Evolutionary conservation across 2,329 filamentous ascomycete genomes (phyloP).

Genomic region (Penicillium sp.): DNA sequence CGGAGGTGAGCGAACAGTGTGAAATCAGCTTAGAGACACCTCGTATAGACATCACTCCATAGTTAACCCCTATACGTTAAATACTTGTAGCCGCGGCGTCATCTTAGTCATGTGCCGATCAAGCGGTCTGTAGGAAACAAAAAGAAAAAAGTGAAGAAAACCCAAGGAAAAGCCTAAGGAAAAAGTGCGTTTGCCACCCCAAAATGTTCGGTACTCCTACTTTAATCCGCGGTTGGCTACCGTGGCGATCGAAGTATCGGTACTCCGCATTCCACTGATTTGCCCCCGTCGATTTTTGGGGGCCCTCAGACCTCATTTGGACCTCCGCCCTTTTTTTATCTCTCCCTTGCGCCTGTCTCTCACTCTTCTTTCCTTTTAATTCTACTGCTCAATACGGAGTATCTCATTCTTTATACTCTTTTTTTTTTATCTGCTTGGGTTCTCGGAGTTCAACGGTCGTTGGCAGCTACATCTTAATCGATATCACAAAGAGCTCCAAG

Average conservation of each 20-base stretch:
- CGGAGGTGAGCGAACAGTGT: no score
- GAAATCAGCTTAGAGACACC: no score
- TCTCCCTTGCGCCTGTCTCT: slow-evolving; percentile 19
- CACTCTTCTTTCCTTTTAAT: slow-evolving; percentile 11
- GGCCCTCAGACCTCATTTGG: slow-evolving; percentile 17
- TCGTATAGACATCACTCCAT: no score
- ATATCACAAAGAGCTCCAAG: slow-evolving; percentile 11
- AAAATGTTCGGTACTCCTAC: slow-evolving; percentile 18
- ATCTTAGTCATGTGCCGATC: no score
- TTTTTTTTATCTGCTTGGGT: slow-evolving; percentile 13
- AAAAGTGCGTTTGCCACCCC: neutral
- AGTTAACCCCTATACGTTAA: no score
- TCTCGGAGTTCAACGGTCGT: slow-evolving; percentile 14
- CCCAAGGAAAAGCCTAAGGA: neutral
- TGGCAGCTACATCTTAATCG: slow-evolving; percentile 9
- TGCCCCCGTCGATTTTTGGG: slow-evolving; percentile 17
- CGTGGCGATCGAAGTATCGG: slow-evolving; percentile 12
- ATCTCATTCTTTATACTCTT: slow-evolving; percentile 19
- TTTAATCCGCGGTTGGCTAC: neutral
- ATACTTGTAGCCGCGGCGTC: no score
- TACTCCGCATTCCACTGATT: slow-evolving; percentile 20
- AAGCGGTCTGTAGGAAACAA: neutral
- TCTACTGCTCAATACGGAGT: slow-evolving; percentile 1
- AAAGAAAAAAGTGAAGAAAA: neutral
- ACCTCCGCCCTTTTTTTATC: slow-evolving; percentile 20